phyloP scores from a whole-genome alignment of 495 filamentous ascomycete genomes.

The Aspergillus sparsus region DNA sequence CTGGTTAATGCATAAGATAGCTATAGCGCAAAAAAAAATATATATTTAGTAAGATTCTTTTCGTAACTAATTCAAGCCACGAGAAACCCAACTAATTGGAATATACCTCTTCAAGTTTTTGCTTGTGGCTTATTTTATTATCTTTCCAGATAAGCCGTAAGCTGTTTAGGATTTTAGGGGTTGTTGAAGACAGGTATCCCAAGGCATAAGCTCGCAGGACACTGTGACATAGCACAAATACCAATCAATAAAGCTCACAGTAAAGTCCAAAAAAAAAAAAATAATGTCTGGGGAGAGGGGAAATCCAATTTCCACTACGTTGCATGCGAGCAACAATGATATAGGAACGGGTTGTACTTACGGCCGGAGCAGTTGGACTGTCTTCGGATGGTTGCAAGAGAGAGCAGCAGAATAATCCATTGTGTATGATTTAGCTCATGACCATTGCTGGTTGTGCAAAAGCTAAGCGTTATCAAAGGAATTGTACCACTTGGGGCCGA shows the following conservation, averaged over 20 bases:
- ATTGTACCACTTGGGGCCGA: slow-evolving; percentile 5
- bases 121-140: slow-evolving; percentile 44
- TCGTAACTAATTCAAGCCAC: slow-evolving; percentile 3
- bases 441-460: slow-evolving; percentile 8
- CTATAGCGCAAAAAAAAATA: slow-evolving; percentile 25
- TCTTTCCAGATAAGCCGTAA: slow-evolving; percentile 49
- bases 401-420: slow-evolving; percentile 34
- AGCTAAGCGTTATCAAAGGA: not conserved
- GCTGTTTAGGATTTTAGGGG: slow-evolving; percentile 63
- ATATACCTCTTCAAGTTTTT: slow-evolving; percentile 42
- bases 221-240: slow-evolving; percentile 41
- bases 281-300: no score
- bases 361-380: slow-evolving; percentile 34
- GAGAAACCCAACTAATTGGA: not conserved
- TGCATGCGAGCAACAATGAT: slow-evolving; percentile 25
- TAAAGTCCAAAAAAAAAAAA: not conserved
- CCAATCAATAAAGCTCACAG: slow-evolving; percentile 10
- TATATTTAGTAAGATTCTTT: slow-evolving; percentile 9
- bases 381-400: slow-evolving; percentile 29
- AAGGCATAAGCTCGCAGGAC: slow-evolving; percentile 73
- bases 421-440: slow-evolving; percentile 31
- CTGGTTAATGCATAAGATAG: slow-evolving; percentile 38
- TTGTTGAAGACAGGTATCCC: slow-evolving; percentile 71
- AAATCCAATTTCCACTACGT: slow-evolving; percentile 13
- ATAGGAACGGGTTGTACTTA: slow-evolving; percentile 22